Base-by-base conservation (phyloP, 768 basidiomycete species). In the Crepidotus variabilis region DNA sequence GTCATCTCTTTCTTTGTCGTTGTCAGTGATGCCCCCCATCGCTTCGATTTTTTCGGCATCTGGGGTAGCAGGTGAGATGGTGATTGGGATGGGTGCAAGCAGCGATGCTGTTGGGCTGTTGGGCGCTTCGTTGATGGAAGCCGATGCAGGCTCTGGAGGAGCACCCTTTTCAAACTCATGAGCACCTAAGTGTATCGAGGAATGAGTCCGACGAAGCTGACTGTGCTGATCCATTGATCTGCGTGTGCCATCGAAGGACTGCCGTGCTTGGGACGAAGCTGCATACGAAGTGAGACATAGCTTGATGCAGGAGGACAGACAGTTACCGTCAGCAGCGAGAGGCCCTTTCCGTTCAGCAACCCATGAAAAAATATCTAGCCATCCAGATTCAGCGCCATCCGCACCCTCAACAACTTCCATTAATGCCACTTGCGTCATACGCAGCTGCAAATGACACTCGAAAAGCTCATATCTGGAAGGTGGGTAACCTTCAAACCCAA, bases 311-410 rank as follows among this genome's bases (percentile, higher is more conserved):
- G 3, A n/a, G 6, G 18, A 32, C 16, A 18, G 8, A 3, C 35
- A 18, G 22, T 18, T 20, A 47, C 49, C 33, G 9, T 28, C 50
- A 47, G 50, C 49, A 51, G 11, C 45, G 39, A 51, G 32, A 11
- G 50, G 55, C 24, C 72, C 69, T 47, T 67, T 78, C 62, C 77
- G 75, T 55, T 86, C 87, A 0, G 93, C 86, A 65, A 94, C 86
- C 89, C 90, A 97, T 4, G 81, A 74, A 68, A 95, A 96, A 7
- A 93, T 79, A 23, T 93, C 92, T 14, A 93, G 75, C 83, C 93
- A 94, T 55, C 84, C 86, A 16, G 75, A 72, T 59, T 89, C 86
- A 0, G 94, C 94, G 39, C 85, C 83, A 63, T 95, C 92, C 0
- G 93, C 80, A 0, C 97, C 96, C 35, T 94, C 88, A 16, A 90